Base-by-base conservation (phyloP, 495 filamentous ascomycete genomes). In the Neurospora cerealis region DNA sequence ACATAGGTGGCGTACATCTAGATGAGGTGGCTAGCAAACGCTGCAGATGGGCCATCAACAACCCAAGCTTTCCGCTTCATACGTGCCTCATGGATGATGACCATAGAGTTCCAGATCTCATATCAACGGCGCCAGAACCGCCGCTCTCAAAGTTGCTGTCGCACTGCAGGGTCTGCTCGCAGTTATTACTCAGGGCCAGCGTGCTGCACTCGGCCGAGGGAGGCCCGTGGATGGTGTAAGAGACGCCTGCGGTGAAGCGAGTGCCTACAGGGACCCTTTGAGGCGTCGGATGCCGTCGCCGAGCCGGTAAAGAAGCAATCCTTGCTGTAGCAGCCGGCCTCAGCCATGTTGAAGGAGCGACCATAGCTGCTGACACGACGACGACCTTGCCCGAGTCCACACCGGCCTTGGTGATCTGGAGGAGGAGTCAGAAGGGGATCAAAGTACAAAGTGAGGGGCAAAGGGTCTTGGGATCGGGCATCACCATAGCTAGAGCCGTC, bases 321-420 rank as follows among this genome's bases (percentile, higher is more conserved):
- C 1, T 54, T 40, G 7, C 69, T 70, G 19, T 28, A 39, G 60
- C 74, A 76, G 13, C 54, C 32, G 24, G 74, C 17, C 17, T 76
- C 37, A 37, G 72, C 69, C 73, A 77, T 86, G 62, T 78, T 75
- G 76, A 83, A 84, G 10, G 76, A 78, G 10, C 82, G 79, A 0
- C 83, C 80, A 69, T 85, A 85, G 69, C 77, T 79, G 15, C 76
- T 32, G 9, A 81, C 75, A 6, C 81, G 10, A 84, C 81, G 5
- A 82, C 38, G 37, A 87, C 73, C 72, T 81, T 85, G 62, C 78
- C 80, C 2, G 80, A 70, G 0, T 79, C 80, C 1, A 86, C 83
- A 34, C 85, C 85, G 5, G 84, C 84, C 74, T 87, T 87, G 28
- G 86, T 87, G 19, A 86, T 79, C n/a, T 34, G 24, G 69, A 21